These are phyloP conservation scores for Hemileia vastatrix DNA, from an alignment of 1,284 basidiomycete genomes.

Conservation along the genomic window DNA sequence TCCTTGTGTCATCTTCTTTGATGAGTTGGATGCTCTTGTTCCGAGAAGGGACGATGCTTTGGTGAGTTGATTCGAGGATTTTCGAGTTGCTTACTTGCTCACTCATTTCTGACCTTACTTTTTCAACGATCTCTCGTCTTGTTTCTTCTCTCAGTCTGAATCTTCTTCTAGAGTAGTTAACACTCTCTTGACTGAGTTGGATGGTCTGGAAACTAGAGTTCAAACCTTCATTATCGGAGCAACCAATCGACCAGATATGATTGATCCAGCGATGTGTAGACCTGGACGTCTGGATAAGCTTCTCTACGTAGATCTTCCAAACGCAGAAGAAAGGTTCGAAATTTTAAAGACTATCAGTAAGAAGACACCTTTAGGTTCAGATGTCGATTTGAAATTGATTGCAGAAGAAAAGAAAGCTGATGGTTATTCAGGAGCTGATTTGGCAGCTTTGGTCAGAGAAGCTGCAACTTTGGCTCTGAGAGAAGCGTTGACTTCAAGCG, in stretches of 20 bases:
- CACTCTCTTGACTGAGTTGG: slow-evolving; percentile 88
- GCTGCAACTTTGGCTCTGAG: slow-evolving; percentile 76
- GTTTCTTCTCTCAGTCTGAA: slow-evolving; percentile 58
- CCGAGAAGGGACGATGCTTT: slow-evolving; percentile 83
- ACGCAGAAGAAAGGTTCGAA: slow-evolving; percentile 66
- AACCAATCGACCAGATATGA: slow-evolving; percentile 98
- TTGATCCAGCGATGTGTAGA: slow-evolving; percentile 95
- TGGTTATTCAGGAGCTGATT: slow-evolving; percentile 80
- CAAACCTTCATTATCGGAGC: slow-evolving; percentile 92
- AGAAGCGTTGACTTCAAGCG: slow-evolving; percentile 11
- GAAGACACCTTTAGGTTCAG: not conserved
- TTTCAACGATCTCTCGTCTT: slow-evolving; percentile 4
- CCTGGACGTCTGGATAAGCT: slow-evolving; percentile 93
- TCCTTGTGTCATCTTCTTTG: slow-evolving; percentile 87
- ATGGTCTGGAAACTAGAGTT: slow-evolving; percentile 80
- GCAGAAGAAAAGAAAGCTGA: slow-evolving; percentile 53
- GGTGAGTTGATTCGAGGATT: slow-evolving; percentile 48
- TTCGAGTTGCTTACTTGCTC: not conserved
- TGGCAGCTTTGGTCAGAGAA: slow-evolving; percentile 75
- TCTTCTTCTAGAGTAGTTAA: slow-evolving; percentile 95
- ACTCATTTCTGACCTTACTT: not conserved
- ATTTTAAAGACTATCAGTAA: slow-evolving; percentile 61
- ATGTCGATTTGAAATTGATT: slow-evolving; percentile 31
- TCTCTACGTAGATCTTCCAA: slow-evolving; percentile 87
- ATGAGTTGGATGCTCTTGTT: slow-evolving; percentile 92